Evolutionary conservation across 257 asterid species (phyloP).

Genomic region (Asclepias syriaca): DNA sequence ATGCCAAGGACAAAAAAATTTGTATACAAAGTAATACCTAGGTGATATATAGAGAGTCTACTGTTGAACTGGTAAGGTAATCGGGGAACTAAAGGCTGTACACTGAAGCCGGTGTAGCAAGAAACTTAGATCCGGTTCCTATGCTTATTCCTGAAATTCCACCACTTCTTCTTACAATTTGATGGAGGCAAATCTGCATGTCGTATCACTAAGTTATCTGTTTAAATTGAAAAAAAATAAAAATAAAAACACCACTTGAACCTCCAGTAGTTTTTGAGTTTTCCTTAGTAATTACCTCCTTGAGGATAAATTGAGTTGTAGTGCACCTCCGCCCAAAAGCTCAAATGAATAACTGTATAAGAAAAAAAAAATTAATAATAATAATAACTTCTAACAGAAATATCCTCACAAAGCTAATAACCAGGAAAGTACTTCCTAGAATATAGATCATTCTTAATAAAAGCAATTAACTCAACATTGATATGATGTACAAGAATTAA

Average conservation of each 20-base stretch:
- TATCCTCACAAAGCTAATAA: background rate
- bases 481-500: background rate
- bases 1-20: background rate
- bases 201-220: background rate
- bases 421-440: background rate
- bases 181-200: constrained; percentile 56
- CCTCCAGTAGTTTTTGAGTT: background rate
- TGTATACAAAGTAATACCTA: constrained; percentile 3
- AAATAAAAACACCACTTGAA: background rate
- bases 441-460: background rate
- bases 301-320: constrained; percentile 92
- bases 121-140: constrained; percentile 9
- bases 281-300: constrained; percentile 50
- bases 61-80: background rate
- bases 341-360: constrained; percentile 67
- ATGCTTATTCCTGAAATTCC: constrained; percentile 78
- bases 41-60: background rate
- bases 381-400: background rate
- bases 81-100: constrained; percentile 15
- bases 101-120: constrained; percentile 14
- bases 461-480: background rate
- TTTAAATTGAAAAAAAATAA: background rate
- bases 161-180: constrained; percentile 76
- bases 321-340: constrained; percentile 99
- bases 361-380: too few relatives aligned